Conservation (phyloP, 2,329 filamentous ascomycete species). For the Gaeumannomyces sp. region DNA sequence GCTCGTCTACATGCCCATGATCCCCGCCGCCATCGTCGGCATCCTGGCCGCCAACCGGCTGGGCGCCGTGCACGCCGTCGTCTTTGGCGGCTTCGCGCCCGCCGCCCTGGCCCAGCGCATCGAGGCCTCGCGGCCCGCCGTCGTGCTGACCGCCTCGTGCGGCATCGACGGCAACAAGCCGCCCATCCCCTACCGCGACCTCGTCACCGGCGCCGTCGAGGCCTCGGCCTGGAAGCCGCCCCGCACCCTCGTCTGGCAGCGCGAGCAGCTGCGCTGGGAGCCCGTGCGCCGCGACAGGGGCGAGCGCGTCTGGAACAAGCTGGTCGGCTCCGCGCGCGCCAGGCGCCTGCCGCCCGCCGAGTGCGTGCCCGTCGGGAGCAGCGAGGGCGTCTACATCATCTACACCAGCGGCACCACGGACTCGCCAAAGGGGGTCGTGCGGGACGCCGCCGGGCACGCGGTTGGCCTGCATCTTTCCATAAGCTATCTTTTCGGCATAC, state of each 20-base stretch:
- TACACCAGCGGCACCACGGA: slow-evolving; percentile 84
- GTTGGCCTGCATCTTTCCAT: slow-evolving; percentile 80
- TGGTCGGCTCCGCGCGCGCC: slow-evolving; percentile 64
- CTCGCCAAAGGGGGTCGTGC: slow-evolving; percentile 73
- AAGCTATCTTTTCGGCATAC: slow-evolving; percentile 74
- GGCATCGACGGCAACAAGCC: slow-evolving; percentile 84
- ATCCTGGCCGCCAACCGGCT: slow-evolving; percentile 76
- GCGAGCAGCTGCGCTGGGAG: slow-evolving; percentile 70
- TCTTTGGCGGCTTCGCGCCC: slow-evolving; percentile 88
- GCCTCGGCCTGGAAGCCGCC: slow-evolving; percentile 64
- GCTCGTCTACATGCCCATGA: slow-evolving; percentile 96
- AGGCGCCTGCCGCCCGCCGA: slow-evolving; percentile 51
- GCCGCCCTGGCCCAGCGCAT: slow-evolving; percentile 80
- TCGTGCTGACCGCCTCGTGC: slow-evolving; percentile 82
- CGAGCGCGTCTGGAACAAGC: slow-evolving; percentile 72
- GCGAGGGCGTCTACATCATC: slow-evolving; percentile 81
- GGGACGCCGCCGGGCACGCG: slow-evolving; percentile 80
- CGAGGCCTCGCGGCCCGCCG: slow-evolving; percentile 69
- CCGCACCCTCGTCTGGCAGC: slow-evolving; percentile 76
- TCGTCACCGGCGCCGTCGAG: slow-evolving; percentile 67
- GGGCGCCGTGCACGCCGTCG: slow-evolving; percentile 83
- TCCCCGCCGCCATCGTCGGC: slow-evolving; percentile 79
- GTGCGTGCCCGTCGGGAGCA: slow-evolving; percentile 71
- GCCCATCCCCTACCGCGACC: slow-evolving; percentile 67
- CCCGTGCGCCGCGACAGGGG: slow-evolving; percentile 59